Percentiles rank a stretch among this genome's conserved stretches.
Evolutionary conservation across 768 basidiomycete species (phyloP).

Genomic region (Mycena vitilis): DNA sequence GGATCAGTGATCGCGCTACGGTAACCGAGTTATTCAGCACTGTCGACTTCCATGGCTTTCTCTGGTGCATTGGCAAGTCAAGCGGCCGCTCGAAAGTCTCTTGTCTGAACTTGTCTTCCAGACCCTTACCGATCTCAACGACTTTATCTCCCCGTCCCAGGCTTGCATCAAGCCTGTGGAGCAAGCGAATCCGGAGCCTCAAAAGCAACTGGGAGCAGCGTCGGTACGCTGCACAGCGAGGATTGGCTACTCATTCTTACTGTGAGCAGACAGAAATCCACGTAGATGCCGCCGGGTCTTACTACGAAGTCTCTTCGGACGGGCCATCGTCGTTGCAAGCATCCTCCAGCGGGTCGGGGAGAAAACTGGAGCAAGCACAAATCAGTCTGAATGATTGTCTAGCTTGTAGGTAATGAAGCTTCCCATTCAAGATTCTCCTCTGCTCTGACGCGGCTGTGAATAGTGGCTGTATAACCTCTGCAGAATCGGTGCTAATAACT

Average conservation of each 20-base stretch:
- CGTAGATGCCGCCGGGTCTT: slow-evolving; percentile 85
- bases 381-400: slow-evolving; percentile 98
- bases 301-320: slow-evolving; percentile 80
- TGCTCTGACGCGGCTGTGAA: slow-evolving; percentile 6
- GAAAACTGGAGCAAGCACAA: slow-evolving; percentile 91
- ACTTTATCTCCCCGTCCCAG: slow-evolving; percentile 96
- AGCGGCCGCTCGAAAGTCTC: slow-evolving; percentile 2
- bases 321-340: slow-evolving; percentile 28
- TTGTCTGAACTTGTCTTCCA: slow-evolving; percentile 44
- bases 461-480: slow-evolving; percentile 98
- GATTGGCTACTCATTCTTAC: slow-evolving; percentile 3
- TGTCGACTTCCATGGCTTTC: slow-evolving; percentile 72
- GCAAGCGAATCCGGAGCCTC: slow-evolving; percentile 49
- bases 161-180: slow-evolving; percentile 96
- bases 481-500: slow-evolving; percentile 96
- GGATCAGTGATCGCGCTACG: neutral
- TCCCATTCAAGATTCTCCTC: neutral
- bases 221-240: slow-evolving; percentile 43
- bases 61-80: slow-evolving; percentile 84
- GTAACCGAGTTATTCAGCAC: slow-evolving; percentile 15
- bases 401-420: slow-evolving; percentile 86
- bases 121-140: slow-evolving; percentile 95
- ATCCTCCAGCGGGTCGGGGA: slow-evolving; percentile 41
- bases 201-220: slow-evolving; percentile 50
- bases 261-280: slow-evolving; percentile 85